These are phyloP conservation scores for Cladosporium sp. DNA, from an alignment of 2,329 filamentous ascomycete species.

Conservation along the genomic window DNA sequence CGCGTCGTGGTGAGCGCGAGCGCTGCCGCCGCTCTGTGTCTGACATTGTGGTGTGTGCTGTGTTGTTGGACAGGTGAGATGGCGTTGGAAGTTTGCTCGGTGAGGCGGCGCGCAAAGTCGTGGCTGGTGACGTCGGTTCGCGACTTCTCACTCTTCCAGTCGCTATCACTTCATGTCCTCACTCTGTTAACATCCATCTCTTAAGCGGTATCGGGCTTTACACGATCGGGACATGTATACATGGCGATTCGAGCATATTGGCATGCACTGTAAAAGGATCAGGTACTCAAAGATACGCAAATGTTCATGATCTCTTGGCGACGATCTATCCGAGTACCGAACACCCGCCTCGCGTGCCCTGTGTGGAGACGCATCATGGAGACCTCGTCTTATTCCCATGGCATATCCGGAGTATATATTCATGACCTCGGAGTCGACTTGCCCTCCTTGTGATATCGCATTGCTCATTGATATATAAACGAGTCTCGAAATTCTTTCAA, in stretches of 20 bases:
- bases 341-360: slow-evolving; percentile 10
- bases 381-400: slow-evolving; percentile 4
- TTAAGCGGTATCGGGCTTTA: too few species aligned
- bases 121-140: background rate
- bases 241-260: too few species aligned
- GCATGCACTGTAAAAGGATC: too few species aligned
- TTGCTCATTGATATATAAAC: background rate
- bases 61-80: background rate
- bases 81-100: background rate
- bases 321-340: slow-evolving; percentile 9
- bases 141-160: too few species aligned
- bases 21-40: slow-evolving; percentile 16
- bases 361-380: slow-evolving; percentile 8
- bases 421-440: background rate
- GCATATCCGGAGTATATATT: slow-evolving; percentile 7
- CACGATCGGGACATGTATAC: too few species aligned
- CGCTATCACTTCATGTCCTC: too few species aligned
- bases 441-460: background rate
- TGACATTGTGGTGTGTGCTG: slow-evolving; percentile 8
- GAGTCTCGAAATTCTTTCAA: background rate
- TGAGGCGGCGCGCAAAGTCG: background rate
- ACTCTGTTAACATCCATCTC: too few species aligned
- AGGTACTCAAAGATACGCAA: too few species aligned
- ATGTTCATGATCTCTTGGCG: background rate
- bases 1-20: slow-evolving; percentile 30